These are phyloP conservation scores for Lipomyces kockii DNA, from an alignment of 805 yeast genomes.

Conservation along the genomic window DNA sequence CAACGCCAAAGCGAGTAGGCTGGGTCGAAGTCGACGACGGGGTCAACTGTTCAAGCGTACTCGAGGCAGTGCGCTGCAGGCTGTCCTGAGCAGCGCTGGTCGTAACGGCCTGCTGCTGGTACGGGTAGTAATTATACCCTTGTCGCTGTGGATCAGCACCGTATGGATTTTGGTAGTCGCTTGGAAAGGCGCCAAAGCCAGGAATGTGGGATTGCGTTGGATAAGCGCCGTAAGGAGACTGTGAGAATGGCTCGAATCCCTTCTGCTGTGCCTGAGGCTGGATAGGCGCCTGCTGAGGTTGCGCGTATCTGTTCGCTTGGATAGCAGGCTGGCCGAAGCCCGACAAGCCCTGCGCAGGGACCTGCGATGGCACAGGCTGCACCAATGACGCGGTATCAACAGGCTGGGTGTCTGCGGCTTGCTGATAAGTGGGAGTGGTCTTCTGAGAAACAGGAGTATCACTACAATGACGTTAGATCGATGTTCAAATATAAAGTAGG, in stretches of 20 bases:
- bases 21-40: conserved; percentile 35
- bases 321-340: conserved; percentile 30
- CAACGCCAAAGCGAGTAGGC: conserved; percentile 37
- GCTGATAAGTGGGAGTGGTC: conserved; percentile 11
- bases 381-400: conserved; percentile 2
- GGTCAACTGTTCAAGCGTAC: conserved; percentile 35
- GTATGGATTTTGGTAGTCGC: conserved; percentile 36
- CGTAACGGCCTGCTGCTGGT: conserved; percentile 30
- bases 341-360: conserved; percentile 28
- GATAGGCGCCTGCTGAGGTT: conserved; percentile 28
- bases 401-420: conserved; percentile 9
- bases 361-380: conserved; percentile 23
- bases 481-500: neutral
- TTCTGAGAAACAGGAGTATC: conserved; percentile 14
- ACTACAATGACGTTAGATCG: neutral
- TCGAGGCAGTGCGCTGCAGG: conserved; percentile 30
- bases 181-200: conserved; percentile 38
- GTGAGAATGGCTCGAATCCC: conserved; percentile 38
- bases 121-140: conserved; percentile 33
- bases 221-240: conserved; percentile 36
- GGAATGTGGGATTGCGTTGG: conserved; percentile 36
- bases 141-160: conserved; percentile 36
- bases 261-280: conserved; percentile 27
- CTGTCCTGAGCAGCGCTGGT: conserved; percentile 30
- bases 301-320: conserved; percentile 22